Evolutionary conservation across 495 filamentous ascomycete species (phyloP), one percentile per base, ranked within the genome.

Genomic region (Trichoderma reesei): DNA sequence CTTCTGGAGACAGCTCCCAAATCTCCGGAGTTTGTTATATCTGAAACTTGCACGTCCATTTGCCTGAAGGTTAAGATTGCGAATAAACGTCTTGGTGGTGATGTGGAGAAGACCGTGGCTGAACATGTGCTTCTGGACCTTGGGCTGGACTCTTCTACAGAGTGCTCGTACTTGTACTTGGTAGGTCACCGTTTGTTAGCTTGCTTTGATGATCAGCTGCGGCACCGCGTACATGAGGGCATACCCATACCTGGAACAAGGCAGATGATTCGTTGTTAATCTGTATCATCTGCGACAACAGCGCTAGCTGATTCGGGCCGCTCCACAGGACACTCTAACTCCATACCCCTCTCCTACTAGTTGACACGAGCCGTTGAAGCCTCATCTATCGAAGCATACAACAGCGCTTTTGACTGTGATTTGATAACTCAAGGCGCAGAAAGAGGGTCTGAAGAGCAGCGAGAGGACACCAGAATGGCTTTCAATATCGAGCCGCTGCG

Each of bases 221-320:
- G 44, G 44, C 44, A 48, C 44, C 20, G 18, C 44, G 44, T 48
- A 48, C 44, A 48, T 48, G 44, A 48, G 44, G 44, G 44, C 44
- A 48, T 48, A 48, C 18, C n/a, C 44, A 18, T 48, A 48, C 44
- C 44, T 48, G 1, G 16, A 48, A 20, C 44, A 18, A 48, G 20
- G 44, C 44, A 48, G 20, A 48, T 48, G 44, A 48, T 48, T 48
- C 18, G 44, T 26, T 9, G 44, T 48, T 48, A 6, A 48, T 48
- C 44, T n/a, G 44, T 18, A 48, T 48, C 44, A 48, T 48, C 18
- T 48, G 44, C 44, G 44, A 48, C 5, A 48, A 48, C 2, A 5
- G 18, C 44, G 44, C 44, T 48, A 48, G 44, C 44, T 48, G 20
- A 18, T 48, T 48, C 44, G 44, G 44, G 44, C 44, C 44, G 44